These are phyloP conservation scores for Pythium aristosporum DNA, from an alignment of 352 stramenopile genomes.

Conservation along the genomic window DNA sequence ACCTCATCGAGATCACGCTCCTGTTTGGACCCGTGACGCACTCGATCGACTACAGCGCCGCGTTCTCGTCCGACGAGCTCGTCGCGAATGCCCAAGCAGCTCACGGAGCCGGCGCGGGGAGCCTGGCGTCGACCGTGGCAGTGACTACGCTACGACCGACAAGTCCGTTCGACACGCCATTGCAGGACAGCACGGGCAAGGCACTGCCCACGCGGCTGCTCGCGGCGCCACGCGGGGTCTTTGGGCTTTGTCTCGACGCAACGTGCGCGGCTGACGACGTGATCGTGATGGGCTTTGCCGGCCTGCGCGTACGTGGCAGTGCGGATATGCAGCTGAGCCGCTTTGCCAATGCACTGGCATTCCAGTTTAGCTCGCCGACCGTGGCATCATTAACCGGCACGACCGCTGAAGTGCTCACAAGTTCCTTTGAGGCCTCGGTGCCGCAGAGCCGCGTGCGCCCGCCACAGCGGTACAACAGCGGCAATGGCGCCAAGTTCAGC, in stretches of 20 bases:
- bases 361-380: background rate
- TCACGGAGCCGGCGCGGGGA: too few species aligned
- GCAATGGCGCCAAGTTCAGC: background rate
- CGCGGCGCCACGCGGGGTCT: background rate
- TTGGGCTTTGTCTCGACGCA: conserved; percentile 11
- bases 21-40: background rate
- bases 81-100: background rate
- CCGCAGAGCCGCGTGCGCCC: background rate
- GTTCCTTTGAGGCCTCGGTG: background rate
- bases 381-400: background rate
- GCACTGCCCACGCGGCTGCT: background rate
- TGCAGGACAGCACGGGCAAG: background rate
- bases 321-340: background rate
- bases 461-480: background rate
- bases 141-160: background rate
- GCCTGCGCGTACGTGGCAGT: background rate
- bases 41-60: background rate
- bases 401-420: background rate
- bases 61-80: background rate
- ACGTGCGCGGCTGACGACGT: background rate
- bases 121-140: background rate
- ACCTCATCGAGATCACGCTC: conserved; percentile 15
- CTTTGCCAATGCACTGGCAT: conserved; percentile 5
- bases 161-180: background rate
- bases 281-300: conserved; percentile 5